phyloP scores from a whole-genome alignment of 1,139 yeast species.

The Blastobotrys serpentis region DNA sequence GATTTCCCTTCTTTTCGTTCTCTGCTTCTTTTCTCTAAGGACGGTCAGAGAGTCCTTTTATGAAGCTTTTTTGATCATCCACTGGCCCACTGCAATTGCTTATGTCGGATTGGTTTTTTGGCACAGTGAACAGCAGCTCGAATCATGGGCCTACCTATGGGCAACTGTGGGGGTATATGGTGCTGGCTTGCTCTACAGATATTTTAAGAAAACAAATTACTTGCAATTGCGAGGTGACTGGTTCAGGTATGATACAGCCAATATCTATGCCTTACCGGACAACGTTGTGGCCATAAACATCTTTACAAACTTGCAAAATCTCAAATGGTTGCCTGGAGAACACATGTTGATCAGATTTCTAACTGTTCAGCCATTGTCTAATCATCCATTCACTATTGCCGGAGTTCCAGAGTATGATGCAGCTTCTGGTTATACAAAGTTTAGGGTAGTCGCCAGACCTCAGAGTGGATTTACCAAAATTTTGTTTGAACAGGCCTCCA shows the following conservation, averaged over 20 bases:
- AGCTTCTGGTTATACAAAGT: constrained; percentile 28
- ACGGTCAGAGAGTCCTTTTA: constrained; percentile 47
- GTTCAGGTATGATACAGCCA: constrained; percentile 48
- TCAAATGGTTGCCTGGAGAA: constrained; percentile 60
- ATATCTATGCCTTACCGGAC: constrained; percentile 38
- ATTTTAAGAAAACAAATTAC: constrained; percentile 49
- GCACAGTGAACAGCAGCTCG: constrained; percentile 47
- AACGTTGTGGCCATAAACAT: constrained; percentile 47
- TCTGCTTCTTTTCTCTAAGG: constrained; percentile 50
- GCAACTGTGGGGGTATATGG: constrained; percentile 59
- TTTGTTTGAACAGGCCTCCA: constrained; percentile 32
- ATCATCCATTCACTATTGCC: constrained; percentile 64
- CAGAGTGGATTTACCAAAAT: constrained; percentile 51
- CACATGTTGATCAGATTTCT: constrained; percentile 55
- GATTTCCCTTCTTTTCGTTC: constrained; percentile 45
- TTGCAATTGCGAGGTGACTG: constrained; percentile 46
- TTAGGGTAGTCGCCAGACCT: constrained; percentile 53
- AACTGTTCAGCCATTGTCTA: constrained; percentile 50
- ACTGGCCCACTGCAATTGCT: constrained; percentile 59
- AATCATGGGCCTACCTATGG: constrained; percentile 51
- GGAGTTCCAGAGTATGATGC: constrained; percentile 39
- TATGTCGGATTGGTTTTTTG: constrained; percentile 53
- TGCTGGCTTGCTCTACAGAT: constrained; percentile 52
- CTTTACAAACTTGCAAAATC: constrained; percentile 36
- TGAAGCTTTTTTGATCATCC: constrained; percentile 55